Conservation (phyloP, 202 grass and related monocot species). For the Cymbopogon flexuosus region DNA sequence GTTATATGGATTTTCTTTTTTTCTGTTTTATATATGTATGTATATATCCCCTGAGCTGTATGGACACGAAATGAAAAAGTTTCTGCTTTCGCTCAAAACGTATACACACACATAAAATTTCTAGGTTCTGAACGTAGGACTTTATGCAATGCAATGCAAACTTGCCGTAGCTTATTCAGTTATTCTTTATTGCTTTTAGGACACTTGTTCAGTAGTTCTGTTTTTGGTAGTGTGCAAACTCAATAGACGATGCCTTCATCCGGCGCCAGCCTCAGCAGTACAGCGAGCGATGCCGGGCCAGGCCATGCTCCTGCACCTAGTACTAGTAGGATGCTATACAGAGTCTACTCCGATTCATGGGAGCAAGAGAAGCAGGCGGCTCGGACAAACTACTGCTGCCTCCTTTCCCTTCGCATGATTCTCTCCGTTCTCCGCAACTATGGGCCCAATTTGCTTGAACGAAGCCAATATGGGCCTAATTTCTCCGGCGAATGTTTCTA, state of each 20-base stretch:
- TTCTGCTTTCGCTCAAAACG: background rate
- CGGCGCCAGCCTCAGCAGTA: slow-evolving; percentile 17
- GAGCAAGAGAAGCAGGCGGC: too few species aligned
- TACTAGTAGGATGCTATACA: too few species aligned
- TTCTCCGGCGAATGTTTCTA: background rate
- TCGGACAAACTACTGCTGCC: too few species aligned
- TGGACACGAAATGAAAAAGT: background rate
- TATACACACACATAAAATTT: background rate
- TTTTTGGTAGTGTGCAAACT: background rate
- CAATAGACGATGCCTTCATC: slow-evolving; percentile 65
- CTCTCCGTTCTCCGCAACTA: too few species aligned
- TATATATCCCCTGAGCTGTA: background rate
- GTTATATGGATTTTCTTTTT: background rate
- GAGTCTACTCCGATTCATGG: too few species aligned
- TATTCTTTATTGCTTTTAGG: background rate
- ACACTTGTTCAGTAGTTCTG: too few species aligned
- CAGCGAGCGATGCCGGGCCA: slow-evolving; percentile 22
- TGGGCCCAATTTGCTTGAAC: background rate
- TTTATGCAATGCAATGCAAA: background rate
- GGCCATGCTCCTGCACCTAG: background rate
- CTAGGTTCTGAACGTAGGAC: background rate
- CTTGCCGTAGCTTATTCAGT: background rate
- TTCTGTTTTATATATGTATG: too few species aligned
- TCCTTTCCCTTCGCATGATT: too few species aligned
- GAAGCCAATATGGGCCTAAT: background rate